phyloP scores from a whole-genome alignment of 2,329 filamentous ascomycete genomes.

The Ophiognomonia clavigignenti-juglandacearum region DNA sequence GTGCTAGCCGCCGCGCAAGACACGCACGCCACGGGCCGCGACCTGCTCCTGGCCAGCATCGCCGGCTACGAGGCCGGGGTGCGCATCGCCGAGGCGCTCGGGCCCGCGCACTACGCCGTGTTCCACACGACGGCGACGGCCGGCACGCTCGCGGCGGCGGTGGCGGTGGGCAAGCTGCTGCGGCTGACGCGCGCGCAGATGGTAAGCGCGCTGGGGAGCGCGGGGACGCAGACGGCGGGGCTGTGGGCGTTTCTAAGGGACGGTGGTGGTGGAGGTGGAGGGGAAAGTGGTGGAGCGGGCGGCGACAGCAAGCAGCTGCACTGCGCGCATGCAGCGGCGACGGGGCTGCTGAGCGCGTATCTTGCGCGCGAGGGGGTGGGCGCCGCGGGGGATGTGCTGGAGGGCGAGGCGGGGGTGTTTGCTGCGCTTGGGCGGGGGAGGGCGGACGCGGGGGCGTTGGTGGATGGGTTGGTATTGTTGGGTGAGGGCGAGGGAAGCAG shows the following conservation, averaged over 20 bases:
- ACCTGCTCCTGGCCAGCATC: slow-evolving; percentile 3
- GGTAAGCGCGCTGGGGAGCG: neutral
- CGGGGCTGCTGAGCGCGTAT: slow-evolving; percentile 3
- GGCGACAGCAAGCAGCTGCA: slow-evolving; percentile 8
- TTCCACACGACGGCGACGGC: slow-evolving; percentile 4
- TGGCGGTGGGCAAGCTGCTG: slow-evolving; percentile 3
- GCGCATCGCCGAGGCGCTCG: slow-evolving; percentile 1
- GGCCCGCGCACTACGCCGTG: neutral
- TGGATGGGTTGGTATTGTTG: neutral
- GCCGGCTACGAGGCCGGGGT: slow-evolving; percentile 2
- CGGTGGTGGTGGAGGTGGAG: no score
- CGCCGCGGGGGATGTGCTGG: neutral
- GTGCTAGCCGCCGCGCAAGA: slow-evolving; percentile 5
- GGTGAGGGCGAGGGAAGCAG: no score
- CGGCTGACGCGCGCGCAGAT: neutral
- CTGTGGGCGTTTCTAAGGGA: slow-evolving; percentile 5
- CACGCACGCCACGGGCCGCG: neutral
- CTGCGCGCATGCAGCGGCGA: neutral
- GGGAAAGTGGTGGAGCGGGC: no score
- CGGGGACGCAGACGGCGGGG: slow-evolving; percentile 1
- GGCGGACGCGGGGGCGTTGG: neutral
- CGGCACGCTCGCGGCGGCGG: neutral
- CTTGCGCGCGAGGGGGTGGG: neutral
- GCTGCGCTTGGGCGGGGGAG: neutral
- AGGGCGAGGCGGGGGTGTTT: neutral